These are phyloP conservation scores for Angomonas desouzai DNA, from an alignment of 208 protist genomes.

Conservation along the genomic window DNA sequence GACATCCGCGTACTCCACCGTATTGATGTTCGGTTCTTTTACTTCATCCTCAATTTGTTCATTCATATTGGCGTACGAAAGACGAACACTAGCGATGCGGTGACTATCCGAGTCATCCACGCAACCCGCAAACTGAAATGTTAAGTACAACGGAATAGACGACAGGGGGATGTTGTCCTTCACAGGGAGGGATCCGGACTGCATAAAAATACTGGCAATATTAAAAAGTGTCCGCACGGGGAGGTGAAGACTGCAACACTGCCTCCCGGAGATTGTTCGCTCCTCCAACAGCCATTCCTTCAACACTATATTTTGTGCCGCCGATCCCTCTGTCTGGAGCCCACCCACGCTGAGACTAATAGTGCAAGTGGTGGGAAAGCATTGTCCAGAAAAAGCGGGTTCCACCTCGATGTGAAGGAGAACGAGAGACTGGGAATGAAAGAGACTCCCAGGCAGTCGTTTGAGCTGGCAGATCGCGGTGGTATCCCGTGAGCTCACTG, in stretches of 20 bases:
- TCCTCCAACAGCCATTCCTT: conserved; percentile 4
- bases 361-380: conserved; percentile 53
- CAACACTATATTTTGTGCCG: conserved; percentile 30
- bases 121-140: conserved; percentile 53
- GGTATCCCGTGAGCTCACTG: conserved; percentile 33
- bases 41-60: background rate
- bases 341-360: conserved; percentile 44
- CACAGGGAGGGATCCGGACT: background rate
- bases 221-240: conserved; percentile 47
- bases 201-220: conserved; percentile 37
- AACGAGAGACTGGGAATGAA: conserved; percentile 24
- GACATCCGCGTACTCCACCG: background rate
- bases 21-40: background rate
- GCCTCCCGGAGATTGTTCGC: conserved; percentile 43
- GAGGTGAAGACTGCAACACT: conserved; percentile 9
- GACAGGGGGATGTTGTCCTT: conserved; percentile 11
- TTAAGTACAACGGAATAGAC: conserved; percentile 37
- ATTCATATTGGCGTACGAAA: conserved; percentile 30
- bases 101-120: conserved; percentile 46
- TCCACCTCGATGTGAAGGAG: conserved; percentile 29
- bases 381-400: conserved; percentile 23
- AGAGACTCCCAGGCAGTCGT: conserved; percentile 27
- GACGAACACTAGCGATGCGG: conserved; percentile 36
- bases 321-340: conserved; percentile 40
- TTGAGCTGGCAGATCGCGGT: conserved; percentile 44